Conservation (phyloP, 768 basidiomycete genomes). For the Naganishia randhawae region DNA sequence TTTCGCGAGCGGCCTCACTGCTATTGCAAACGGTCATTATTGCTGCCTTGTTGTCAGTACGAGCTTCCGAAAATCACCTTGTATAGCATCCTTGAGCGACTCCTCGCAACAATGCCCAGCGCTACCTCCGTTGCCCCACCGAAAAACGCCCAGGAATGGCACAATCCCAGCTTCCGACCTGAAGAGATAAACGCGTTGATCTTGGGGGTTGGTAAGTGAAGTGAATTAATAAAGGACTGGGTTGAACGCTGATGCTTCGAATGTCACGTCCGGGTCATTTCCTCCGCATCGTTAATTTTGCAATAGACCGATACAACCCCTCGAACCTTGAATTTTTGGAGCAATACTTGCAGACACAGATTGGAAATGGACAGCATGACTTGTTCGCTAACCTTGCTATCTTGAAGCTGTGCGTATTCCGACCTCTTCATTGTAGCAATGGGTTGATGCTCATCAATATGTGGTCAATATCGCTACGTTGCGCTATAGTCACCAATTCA, state of each 20-base stretch:
- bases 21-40: background rate
- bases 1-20: background rate
- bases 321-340: conserved; percentile 88
- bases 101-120: conserved; percentile 28
- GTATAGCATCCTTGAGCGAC: background rate
- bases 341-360: conserved; percentile 94
- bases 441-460: conserved; percentile 17
- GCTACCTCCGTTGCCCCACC: conserved; percentile 36
- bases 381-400: conserved; percentile 92
- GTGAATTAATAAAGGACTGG: background rate
- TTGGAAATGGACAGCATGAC: conserved; percentile 85
- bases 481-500: conserved; percentile 67
- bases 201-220: conserved; percentile 47
- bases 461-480: conserved; percentile 21
- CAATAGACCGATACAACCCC: conserved; percentile 90
- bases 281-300: background rate
- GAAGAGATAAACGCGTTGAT: conserved; percentile 80
- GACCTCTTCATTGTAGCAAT: background rate
- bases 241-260: background rate
- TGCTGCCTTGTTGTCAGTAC: background rate
- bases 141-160: conserved; percentile 45
- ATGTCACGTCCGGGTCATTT: background rate
- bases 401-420: conserved; percentile 66
- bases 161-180: conserved; percentile 67
- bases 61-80: background rate